Evolutionary conservation across 208 protist species (phyloP), one percentile per base, ranked within the genome.

Genomic region (Leptomonas seymouri): DNA sequence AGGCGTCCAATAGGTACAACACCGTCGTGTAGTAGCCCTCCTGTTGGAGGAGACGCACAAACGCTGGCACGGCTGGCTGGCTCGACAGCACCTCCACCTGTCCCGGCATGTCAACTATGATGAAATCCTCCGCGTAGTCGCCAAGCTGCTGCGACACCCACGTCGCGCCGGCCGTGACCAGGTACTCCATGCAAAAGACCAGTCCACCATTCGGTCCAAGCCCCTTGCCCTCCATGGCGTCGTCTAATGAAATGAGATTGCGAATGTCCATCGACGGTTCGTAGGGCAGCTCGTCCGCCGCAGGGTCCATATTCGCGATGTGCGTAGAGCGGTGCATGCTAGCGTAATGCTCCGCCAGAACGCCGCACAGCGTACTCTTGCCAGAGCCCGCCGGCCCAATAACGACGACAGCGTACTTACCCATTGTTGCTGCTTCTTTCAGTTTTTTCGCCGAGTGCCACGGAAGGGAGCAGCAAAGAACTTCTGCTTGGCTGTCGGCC

Each of bases 1-100:
- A 78, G 9, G 91, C 86, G 45, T 97, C 93, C 20, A 97, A 80
- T 12, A 97, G 80, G 69, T 94, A 97, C 25, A 96, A 75, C 67
- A 95, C 90, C 21, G 83, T 85, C 4, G 89, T 86, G 70, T 90
- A 82, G 64, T 91, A 96, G 12, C 91, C 93, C 60, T 92, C 76
- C 3, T 84, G 81, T 51, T 86, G 92, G 46, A 94, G 98, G 72
- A 89, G 68, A 15, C 80, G 76, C 28, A 92, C 84, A 72, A 98
- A 93, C 1, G 85, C 78, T 34, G 93, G 89, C 7, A 99, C 89
- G 11, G 87, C 78, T 3, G 93, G 80, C 71, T 98, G 74, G 74
- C 99, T 98, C 45, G 97, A 99, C 68, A 99, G 99, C 49, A 99
- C 92, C 89, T 99, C 99, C 44, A 99, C 97, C 88, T 99, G 99